These are phyloP conservation scores for Brassica hybrid DNA, from an alignment of 441 rosid species.

Conservation along the genomic window DNA sequence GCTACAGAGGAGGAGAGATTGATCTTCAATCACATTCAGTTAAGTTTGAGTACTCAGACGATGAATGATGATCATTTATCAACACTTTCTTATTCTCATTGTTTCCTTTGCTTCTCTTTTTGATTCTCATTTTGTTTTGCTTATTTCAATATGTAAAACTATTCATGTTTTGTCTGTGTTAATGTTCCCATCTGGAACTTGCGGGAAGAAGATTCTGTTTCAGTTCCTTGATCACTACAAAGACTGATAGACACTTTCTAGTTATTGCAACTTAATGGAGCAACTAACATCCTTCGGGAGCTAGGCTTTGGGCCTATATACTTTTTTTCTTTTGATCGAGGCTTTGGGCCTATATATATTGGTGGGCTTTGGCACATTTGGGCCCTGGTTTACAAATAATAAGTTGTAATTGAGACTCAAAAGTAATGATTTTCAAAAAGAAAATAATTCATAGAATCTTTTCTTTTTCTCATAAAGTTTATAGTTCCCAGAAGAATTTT, in stretches of 20 bases:
- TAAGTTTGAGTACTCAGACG: conserved; percentile 86
- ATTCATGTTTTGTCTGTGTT: conserved; percentile 28
- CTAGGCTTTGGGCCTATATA: background rate
- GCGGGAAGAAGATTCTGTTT: conserved; percentile 13
- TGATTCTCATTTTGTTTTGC: background rate
- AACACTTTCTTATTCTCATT: background rate
- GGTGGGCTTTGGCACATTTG: background rate
- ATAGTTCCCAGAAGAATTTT: background rate
- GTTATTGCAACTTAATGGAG: background rate
- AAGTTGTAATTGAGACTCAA: background rate
- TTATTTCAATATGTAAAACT: conserved; percentile 21
- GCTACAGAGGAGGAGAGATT: conserved; percentile 91
- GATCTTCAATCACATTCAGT: conserved; percentile 82
- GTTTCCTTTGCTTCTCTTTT: background rate
- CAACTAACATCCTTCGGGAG: background rate
- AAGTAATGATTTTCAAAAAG: background rate
- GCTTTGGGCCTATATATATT: background rate
- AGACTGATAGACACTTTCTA: background rate
- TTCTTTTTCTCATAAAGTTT: background rate
- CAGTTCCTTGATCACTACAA: background rate
- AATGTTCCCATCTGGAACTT: conserved; percentile 8
- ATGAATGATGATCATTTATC: conserved; percentile 48
- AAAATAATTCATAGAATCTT: background rate
- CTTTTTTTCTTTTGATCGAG: no score
- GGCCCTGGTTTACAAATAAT: background rate